Percentiles rank a stretch among this genome's conserved stretches.
phyloP scores from a whole-genome alignment of 2,329 filamentous ascomycete species.

The Stagonosporopsis chrysanthemi region DNA sequence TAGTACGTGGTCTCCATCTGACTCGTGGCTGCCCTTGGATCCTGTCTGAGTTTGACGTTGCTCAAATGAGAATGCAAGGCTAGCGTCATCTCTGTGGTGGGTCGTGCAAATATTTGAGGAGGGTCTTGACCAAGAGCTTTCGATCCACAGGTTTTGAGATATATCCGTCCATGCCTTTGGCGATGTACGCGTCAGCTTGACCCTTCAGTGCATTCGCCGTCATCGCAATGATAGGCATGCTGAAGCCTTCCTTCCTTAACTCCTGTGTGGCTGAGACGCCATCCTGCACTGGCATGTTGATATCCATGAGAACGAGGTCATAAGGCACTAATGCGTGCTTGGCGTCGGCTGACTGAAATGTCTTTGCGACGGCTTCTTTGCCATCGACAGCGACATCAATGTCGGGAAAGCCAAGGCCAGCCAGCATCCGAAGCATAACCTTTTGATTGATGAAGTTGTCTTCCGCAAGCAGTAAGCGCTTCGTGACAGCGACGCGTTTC shows the following conservation, averaged over 20 bases:
- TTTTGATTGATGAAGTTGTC: slow-evolving; percentile 59
- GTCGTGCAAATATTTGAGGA: slow-evolving; percentile 43
- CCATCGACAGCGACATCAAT: slow-evolving; percentile 54
- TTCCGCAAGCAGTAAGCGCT: slow-evolving; percentile 53
- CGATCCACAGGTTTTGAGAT: slow-evolving; percentile 63
- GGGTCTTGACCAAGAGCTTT: slow-evolving; percentile 55
- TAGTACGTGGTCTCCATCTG: too few relatives aligned
- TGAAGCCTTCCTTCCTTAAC: slow-evolving; percentile 29
- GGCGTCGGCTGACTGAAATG: slow-evolving; percentile 8
- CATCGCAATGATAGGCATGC: slow-evolving; percentile 61
- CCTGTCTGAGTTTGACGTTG: too few relatives aligned
- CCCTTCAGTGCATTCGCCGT: slow-evolving; percentile 65
- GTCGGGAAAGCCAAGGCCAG: slow-evolving; percentile 43
- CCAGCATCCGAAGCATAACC: slow-evolving; percentile 57
- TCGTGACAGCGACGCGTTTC: slow-evolving; percentile 28
- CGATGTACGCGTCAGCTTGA: slow-evolving; percentile 62
- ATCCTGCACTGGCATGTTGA: slow-evolving; percentile 47
- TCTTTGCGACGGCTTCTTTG: slow-evolving; percentile 50
- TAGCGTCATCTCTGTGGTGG: neutral
- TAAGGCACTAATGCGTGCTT: slow-evolving; percentile 26
- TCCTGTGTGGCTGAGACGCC: slow-evolving; percentile 40
- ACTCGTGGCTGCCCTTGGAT: too few relatives aligned
- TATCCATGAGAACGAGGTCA: slow-evolving; percentile 46
- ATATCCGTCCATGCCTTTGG: slow-evolving; percentile 64
- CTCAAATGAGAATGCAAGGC: neutral